Evolutionary conservation across 306 rosid genomes (phyloP), one percentile per base, ranked within the genome.

Genomic region (Prunus mume): DNA sequence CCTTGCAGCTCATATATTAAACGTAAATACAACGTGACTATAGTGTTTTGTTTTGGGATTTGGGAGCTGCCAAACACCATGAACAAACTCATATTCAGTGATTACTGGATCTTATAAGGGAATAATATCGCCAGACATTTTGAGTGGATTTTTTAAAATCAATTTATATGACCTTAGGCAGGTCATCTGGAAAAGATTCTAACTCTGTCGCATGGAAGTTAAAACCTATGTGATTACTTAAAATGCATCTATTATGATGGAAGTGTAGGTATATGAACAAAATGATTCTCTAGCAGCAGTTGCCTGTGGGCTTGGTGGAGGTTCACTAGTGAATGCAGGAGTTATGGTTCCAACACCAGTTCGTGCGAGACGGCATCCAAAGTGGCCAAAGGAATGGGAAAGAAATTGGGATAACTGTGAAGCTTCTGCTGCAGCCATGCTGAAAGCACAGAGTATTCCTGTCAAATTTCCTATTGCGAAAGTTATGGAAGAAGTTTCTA

Each of bases 371-470:
- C 76, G 83, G 34, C 51, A 74, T 78, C 79, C 83, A 7, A 82
- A 68, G 50, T 82, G 86, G 80, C 86, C 86, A 78, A 78, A 78
- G 45, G 86, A 78, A 62, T 82, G 86, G 85, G 85, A 78, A 73
- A 69, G 73, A 41, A 78, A 78, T 82, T 82, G 86, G 83, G 70
- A 49, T 27, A 60, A 49, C 41, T 78, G 83, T 78, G 82, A 82
- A 69, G 77, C 86, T 73, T 79, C 86, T 45, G 86, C 80, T 3
- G 49, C 76, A 45, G 73, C 76, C 76, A 78, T 82, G 86, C 71
- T 78, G 76, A 78, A 61, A 72, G 69, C 63, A 68, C 86, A 74
- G 54, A 78, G 76, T 6, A 12, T 74, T 62, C 80, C 80, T 3
- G 71, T 78, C 65, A 73, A 73, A 76, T 82, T 82, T 63, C 80